A percentile compares a stretch with the other conserved stretches of the same genome.
Conservation (phyloP, 1,284 basidiomycete genomes). For the Sparassis latifolia region DNA sequence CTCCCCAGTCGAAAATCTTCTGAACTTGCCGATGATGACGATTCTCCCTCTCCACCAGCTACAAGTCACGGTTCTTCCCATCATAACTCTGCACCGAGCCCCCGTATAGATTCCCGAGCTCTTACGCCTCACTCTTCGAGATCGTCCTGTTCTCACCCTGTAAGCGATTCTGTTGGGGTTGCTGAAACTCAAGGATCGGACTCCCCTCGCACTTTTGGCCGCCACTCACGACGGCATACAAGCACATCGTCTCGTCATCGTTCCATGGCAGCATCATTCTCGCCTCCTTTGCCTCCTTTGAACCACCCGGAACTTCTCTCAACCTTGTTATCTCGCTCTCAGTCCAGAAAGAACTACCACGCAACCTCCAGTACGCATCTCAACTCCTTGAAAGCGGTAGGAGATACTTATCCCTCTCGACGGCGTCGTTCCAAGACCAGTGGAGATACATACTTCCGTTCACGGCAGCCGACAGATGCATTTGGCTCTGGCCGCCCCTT, state of each 20-base stretch:
- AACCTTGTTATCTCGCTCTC: slow-evolving; percentile 14
- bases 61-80: background rate
- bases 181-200: slow-evolving; percentile 10
- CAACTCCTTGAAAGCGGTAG: background rate
- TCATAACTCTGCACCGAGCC: background rate
- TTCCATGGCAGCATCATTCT: slow-evolving; percentile 18
- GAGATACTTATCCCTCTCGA: slow-evolving; percentile 19
- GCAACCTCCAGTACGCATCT: too few relatives aligned
- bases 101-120: slow-evolving; percentile 5
- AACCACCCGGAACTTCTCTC: slow-evolving; percentile 41
- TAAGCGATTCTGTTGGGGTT: too few relatives aligned
- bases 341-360: slow-evolving; percentile 1
- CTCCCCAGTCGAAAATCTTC: slow-evolving; percentile 5
- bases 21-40: slow-evolving; percentile 4
- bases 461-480: background rate
- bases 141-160: slow-evolving; percentile 1
- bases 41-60: background rate
- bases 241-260: background rate
- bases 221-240: slow-evolving; percentile 15
- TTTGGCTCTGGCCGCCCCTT: slow-evolving; percentile 11
- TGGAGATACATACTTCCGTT: slow-evolving; percentile 2
- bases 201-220: slow-evolving; percentile 35
- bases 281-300: slow-evolving; percentile 46
- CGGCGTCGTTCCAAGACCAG: slow-evolving; percentile 11
- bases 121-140: slow-evolving; percentile 13